Percentiles rank a stretch among this genome's conserved stretches.
Conservation (phyloP, 2,329 filamentous ascomycete species). For the Calonectria naviculata region DNA sequence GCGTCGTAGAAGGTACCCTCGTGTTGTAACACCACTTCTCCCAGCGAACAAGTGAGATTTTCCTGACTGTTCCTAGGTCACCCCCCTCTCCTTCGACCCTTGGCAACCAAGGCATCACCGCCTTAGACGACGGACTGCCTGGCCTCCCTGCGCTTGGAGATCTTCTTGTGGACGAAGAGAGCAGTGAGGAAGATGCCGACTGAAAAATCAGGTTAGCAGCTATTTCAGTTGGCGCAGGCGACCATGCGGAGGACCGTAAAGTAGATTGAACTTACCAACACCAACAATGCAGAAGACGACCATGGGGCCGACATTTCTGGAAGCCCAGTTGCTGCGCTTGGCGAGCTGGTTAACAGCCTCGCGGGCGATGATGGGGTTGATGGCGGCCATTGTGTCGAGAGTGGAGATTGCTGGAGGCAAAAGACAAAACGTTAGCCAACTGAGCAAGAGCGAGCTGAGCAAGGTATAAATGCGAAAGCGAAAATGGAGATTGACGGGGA, state of each 20-base stretch:
- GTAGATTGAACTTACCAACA: conserved; percentile 45
- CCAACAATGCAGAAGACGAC: conserved; percentile 57
- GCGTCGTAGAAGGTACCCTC: conserved; percentile 40
- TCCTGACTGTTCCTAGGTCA: conserved; percentile 33
- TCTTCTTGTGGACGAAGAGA: conserved; percentile 46
- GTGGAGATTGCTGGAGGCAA: conserved; percentile 38
- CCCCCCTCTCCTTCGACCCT: conserved; percentile 36
- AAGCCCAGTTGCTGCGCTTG: conserved; percentile 56
- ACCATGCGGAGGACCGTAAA: neutral
- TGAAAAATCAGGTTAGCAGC: conserved; percentile 32
- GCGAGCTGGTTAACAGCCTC: conserved; percentile 50
- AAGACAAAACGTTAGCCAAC: conserved; percentile 6
- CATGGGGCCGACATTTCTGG: conserved; percentile 52
- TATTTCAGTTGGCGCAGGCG: neutral
- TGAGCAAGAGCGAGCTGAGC: conserved; percentile 2
- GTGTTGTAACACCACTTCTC: conserved; percentile 39
- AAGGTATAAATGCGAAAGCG: neutral
- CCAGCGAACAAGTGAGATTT: conserved; percentile 30
- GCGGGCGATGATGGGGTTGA: conserved; percentile 51
- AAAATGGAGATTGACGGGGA: neutral
- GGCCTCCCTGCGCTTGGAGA: conserved; percentile 46
- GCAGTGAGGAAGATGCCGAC: conserved; percentile 47
- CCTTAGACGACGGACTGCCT: conserved; percentile 43
- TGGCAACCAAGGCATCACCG: conserved; percentile 18
- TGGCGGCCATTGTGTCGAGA: conserved; percentile 54